Evolutionary conservation across 1,139 yeast species (phyloP).

Genomic region (Pichia cactophila): DNA sequence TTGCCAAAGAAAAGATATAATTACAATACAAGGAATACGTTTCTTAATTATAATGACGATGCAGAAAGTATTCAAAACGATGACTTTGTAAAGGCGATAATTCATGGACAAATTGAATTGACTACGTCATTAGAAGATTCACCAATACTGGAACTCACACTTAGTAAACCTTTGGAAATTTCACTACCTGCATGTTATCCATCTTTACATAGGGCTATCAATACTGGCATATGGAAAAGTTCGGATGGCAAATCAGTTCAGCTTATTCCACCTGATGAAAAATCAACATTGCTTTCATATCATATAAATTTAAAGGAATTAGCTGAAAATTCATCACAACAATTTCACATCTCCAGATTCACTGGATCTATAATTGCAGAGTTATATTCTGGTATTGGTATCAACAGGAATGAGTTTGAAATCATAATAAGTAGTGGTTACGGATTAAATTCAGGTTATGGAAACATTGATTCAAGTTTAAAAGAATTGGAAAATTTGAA

Average conservation of each 20-base stretch:
- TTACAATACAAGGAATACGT: not conserved
- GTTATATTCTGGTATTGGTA: constrained; percentile 55
- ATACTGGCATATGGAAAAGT: constrained; percentile 37
- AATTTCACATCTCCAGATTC: constrained; percentile 23
- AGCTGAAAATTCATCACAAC: constrained; percentile 10
- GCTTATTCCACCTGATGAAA: constrained; percentile 89
- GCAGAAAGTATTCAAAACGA: not conserved
- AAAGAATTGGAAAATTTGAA: constrained; percentile 49
- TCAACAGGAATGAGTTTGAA: constrained; percentile 64
- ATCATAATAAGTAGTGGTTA: constrained; percentile 44
- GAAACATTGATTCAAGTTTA: constrained; percentile 34
- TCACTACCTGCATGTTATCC: constrained; percentile 36
- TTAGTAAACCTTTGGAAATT: constrained; percentile 39
- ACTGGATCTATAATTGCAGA: constrained; percentile 57
- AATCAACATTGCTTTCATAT: constrained; percentile 57
- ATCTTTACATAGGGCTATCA: constrained; percentile 52
- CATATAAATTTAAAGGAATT: constrained; percentile 39
- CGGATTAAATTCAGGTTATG: constrained; percentile 27
- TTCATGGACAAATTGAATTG: constrained; percentile 58
- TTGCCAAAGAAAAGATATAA: constrained; percentile 19
- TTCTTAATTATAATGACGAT: not conserved
- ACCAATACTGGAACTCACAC: constrained; percentile 58
- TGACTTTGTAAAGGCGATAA: constrained; percentile 33
- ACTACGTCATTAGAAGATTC: constrained; percentile 66
- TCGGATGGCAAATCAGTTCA: constrained; percentile 37